Evolutionary conservation across 2,329 filamentous ascomycete species (phyloP).

Genomic region (Fusarium oxysporum): DNA sequence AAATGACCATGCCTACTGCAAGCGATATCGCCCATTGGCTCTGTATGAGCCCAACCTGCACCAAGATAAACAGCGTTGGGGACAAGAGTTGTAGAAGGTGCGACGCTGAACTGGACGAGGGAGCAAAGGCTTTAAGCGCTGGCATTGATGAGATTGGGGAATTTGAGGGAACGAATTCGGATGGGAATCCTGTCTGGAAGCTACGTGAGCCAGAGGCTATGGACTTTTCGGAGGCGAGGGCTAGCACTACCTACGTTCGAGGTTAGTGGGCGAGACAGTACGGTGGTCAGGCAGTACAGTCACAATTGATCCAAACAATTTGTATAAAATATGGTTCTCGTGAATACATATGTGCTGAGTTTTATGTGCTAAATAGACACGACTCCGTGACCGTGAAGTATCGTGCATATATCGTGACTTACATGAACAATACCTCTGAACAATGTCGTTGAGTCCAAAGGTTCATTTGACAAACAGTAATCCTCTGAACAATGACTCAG

Average conservation of each 20-base stretch:
- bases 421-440: too few species aligned
- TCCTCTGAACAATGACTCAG: too few species aligned
- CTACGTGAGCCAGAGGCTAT: not conserved
- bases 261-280: rapidly evolving
- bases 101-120: not conserved
- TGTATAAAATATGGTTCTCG: too few species aligned
- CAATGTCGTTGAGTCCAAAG: too few species aligned
- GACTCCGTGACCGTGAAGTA: too few species aligned
- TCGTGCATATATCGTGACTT: too few species aligned
- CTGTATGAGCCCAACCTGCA: not conserved
- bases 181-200: not conserved
- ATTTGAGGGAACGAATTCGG: rapidly evolving
- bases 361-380: too few species aligned
- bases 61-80: rapidly evolving
- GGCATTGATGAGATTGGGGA: not conserved
- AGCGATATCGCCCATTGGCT: not conserved
- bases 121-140: not conserved
- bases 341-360: too few species aligned
- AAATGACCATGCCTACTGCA: not conserved
- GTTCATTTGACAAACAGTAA: too few species aligned
- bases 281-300: rapidly evolving
- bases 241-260: not conserved
- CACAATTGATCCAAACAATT: rapidly evolving
- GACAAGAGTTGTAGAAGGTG: not conserved
- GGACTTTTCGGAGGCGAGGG: not conserved